A percentile compares a stretch with the other conserved stretches of the same genome.
phyloP scores from a whole-genome alignment of 768 basidiomycete species.

The Pleurotus eryngii region DNA sequence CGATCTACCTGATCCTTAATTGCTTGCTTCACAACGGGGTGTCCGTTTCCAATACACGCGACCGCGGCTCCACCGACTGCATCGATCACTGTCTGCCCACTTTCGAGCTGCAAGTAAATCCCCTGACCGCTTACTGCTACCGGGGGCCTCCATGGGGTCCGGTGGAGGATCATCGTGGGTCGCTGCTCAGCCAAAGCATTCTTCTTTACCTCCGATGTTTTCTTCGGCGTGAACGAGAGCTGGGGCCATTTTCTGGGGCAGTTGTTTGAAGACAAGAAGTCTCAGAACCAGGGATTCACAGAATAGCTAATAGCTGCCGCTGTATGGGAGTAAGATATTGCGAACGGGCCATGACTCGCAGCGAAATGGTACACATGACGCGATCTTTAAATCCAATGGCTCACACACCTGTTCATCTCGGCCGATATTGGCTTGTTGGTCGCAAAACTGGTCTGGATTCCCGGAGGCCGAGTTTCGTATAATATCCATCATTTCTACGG shows the following conservation, averaged over 20 bases:
- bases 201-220: neutral
- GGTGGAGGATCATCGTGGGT: conserved; percentile 47
- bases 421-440: no score
- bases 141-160: conserved; percentile 74
- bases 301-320: neutral
- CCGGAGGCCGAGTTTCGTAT: no score
- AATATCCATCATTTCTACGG: no score
- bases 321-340: neutral
- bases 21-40: conserved; percentile 68
- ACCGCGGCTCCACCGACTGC: conserved; percentile 87
- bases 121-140: conserved; percentile 65
- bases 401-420: no score
- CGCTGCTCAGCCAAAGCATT: neutral
- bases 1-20: conserved; percentile 80
- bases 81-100: conserved; percentile 70
- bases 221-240: neutral
- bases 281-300: neutral
- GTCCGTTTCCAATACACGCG: conserved; percentile 68
- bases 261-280: neutral
- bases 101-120: conserved; percentile 67
- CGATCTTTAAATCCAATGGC: neutral
- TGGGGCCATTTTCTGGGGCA: conserved; percentile 1
- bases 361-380: neutral
- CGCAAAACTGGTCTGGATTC: no score
- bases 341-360: neutral